Evolutionary conservation across 2,329 filamentous ascomycete genomes (phyloP).

Genomic region (Amphichorda felina): DNA sequence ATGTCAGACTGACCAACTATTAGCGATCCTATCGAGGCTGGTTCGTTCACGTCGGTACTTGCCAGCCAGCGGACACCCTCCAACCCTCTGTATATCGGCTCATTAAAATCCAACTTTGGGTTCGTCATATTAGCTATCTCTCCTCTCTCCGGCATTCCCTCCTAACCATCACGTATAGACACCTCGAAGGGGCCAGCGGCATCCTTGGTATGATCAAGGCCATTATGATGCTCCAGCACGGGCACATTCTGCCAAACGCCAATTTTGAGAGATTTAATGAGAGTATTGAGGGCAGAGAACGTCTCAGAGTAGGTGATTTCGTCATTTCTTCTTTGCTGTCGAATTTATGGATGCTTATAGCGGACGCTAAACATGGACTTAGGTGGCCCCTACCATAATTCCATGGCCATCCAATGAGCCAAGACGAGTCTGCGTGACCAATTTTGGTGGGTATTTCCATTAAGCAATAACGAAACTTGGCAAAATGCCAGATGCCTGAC

Average conservation of each 20-base stretch:
- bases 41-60: slow-evolving; percentile 32
- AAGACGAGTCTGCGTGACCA: slow-evolving; percentile 36
- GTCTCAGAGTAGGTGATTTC: not conserved
- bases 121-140: slow-evolving; percentile 6
- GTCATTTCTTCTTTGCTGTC: not conserved
- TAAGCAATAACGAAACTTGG: not conserved
- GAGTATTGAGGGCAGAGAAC: slow-evolving; percentile 29
- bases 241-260: slow-evolving; percentile 35
- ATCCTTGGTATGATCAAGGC: slow-evolving; percentile 41
- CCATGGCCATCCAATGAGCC: slow-evolving; percentile 36
- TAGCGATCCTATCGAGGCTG: slow-evolving; percentile 42
- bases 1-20: slow-evolving; percentile 10
- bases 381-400: slow-evolving; percentile 21
- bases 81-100: slow-evolving; percentile 14
- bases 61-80: slow-evolving; percentile 19
- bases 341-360: no score
- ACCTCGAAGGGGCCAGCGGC: slow-evolving; percentile 38
- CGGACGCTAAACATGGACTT: not conserved
- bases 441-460: slow-evolving; percentile 22
- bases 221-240: slow-evolving; percentile 35
- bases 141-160: not conserved
- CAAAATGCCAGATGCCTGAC: slow-evolving; percentile 7
- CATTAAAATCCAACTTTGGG: slow-evolving; percentile 19
- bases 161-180: slow-evolving; percentile 19
- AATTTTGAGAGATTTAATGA: slow-evolving; percentile 36